Evolutionary conservation across 1,284 basidiomycete genomes (phyloP).

Genomic region (Cryptococcus hybrid): DNA sequence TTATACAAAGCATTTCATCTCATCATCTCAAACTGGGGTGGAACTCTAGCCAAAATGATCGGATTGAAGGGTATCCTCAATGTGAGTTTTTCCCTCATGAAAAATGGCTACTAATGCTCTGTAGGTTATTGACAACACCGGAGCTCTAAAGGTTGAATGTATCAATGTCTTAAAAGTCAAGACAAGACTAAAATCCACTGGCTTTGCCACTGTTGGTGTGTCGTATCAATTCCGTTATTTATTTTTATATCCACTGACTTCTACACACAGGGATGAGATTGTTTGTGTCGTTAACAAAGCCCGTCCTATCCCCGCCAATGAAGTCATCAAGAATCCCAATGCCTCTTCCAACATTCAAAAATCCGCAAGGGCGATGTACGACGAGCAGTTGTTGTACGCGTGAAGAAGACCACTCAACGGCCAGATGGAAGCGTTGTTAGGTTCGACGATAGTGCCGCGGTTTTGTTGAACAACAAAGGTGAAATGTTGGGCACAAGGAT

Average conservation of each 20-base stretch:
- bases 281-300: slow-evolving; percentile 95
- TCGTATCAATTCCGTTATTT: slow-evolving; percentile 3
- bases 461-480: slow-evolving; percentile 92
- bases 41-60: slow-evolving; percentile 62
- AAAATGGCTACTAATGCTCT: not conserved
- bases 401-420: slow-evolving; percentile 52
- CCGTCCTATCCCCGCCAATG: slow-evolving; percentile 62
- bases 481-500: slow-evolving; percentile 97
- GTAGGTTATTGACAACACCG: slow-evolving; percentile 98
- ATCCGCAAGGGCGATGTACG: slow-evolving; percentile 91
- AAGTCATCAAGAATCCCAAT: slow-evolving; percentile 18
- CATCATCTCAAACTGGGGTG: not conserved
- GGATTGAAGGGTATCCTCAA: slow-evolving; percentile 88
- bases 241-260: not conserved
- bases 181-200: slow-evolving; percentile 58
- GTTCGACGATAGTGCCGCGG: slow-evolving; percentile 98
- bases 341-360: slow-evolving; percentile 55
- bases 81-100: slow-evolving; percentile 52
- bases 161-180: slow-evolving; percentile 97
- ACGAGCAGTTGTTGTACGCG: slow-evolving; percentile 91
- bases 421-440: slow-evolving; percentile 44
- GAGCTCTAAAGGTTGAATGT: slow-evolving; percentile 90
- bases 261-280: slow-evolving; percentile 79
- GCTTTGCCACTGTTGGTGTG: slow-evolving; percentile 64
- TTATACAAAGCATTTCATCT: not conserved